Base-by-base conservation (phyloP, 352 stramenopile species). In the Blastocystis sp. region DNA sequence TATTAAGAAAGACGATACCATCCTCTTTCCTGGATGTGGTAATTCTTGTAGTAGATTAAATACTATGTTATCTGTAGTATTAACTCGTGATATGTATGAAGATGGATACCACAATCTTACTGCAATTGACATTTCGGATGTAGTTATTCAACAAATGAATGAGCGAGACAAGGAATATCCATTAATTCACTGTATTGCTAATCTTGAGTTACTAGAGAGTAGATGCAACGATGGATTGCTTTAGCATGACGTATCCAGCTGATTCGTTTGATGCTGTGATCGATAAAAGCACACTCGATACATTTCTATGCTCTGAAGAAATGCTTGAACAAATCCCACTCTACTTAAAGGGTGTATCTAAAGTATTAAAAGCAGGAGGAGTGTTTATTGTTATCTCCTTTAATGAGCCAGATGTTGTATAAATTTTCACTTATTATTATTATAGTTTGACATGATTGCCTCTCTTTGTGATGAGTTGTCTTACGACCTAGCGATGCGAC, bases 81-180 rank as follows among this genome's bases (percentile, higher is more conserved):
- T 84, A 7, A 68, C n/a, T 44, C 51, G 73, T 2, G 73, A 84
- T 27, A 84, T 84, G 73, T 66, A 66, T 44, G 13, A 15, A 6
- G 73, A 84, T n/a, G 73, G 73, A 66, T 84, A 66, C 53, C 73
- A 68, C 30, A 27, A 58, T 27, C 33, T 84, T n/a, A 42, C 54
- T 66, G 73, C 48, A 2, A 84, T 84, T 44, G 73, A 84, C 51
- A 68, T 68, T 84, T 84, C 73, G n/a, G n/a, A 51, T n/a, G 73
- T 84, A 33, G 73, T 66, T 1, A 84, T 84, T 44, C 48, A 66
- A n/a, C 19, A 84, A 24, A 48, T 33, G 44, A 33, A 53, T 48
- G 59, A 51, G 0, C 44, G 73, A 2, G 73, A 84, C 22, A 44
- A 56, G 1, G 54, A 66, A 22, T 56, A 53, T 40, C 33, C 48